phyloP scores from a whole-genome alignment of 768 basidiomycete genomes.

The Auricularia auricula-judae region DNA sequence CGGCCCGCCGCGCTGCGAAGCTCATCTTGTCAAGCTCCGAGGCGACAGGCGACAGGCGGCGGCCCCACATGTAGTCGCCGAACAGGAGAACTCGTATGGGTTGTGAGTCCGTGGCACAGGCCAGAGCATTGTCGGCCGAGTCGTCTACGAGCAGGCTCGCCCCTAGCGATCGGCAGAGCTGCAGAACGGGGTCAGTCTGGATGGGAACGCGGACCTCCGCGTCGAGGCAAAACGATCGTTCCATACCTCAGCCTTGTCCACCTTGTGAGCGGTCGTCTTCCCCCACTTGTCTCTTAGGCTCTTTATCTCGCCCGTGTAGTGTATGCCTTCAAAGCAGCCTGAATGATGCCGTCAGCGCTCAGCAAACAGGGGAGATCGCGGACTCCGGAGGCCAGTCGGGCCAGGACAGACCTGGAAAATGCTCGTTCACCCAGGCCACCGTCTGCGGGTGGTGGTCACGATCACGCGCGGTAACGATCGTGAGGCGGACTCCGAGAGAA shows the following conservation, averaged over 20 bases:
- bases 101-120: constrained; percentile 40
- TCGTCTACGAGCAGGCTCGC: constrained; percentile 69
- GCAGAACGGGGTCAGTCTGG: not conserved
- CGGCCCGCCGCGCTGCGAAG: constrained; percentile 11
- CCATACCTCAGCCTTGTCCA: constrained; percentile 60
- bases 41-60: constrained; percentile 32
- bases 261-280: constrained; percentile 28
- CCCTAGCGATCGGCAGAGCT: constrained; percentile 55
- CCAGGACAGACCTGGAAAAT: constrained; percentile 44
- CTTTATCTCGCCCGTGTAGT: constrained; percentile 68
- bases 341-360: not conserved
- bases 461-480: constrained; percentile 68
- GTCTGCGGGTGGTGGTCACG: constrained; percentile 43
- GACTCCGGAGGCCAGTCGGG: not conserved
- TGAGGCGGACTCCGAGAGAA: constrained; percentile 53
- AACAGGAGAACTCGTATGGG: constrained; percentile 49
- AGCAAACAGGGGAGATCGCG: not conserved
- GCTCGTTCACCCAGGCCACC: constrained; percentile 53
- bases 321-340: constrained; percentile 45
- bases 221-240: not conserved
- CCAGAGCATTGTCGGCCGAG: constrained; percentile 65
- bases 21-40: constrained; percentile 13
- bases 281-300: constrained; percentile 24
- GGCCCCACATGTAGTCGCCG: constrained; percentile 69
- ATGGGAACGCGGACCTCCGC: not conserved